phyloP scores from a whole-genome alignment of 768 basidiomycete genomes.

The Suillus plorans region DNA sequence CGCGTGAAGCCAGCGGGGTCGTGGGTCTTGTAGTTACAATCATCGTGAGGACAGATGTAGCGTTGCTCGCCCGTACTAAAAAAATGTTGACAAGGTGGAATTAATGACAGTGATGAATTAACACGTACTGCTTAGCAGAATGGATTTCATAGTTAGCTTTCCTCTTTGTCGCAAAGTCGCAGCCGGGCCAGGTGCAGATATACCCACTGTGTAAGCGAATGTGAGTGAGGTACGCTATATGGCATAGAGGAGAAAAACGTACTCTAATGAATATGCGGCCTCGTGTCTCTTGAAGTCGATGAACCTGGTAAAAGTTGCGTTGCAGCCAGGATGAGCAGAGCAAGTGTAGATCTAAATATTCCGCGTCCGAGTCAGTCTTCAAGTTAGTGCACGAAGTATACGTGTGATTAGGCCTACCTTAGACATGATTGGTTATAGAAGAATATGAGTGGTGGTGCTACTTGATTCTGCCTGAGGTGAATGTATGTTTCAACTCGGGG shows the following conservation, averaged over 20 bases:
- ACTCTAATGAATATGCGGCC: neutral
- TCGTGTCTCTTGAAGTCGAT: slow-evolving; percentile 24
- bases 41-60: slow-evolving; percentile 2
- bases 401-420: neutral
- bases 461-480: neutral
- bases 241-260: neutral
- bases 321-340: slow-evolving; percentile 10
- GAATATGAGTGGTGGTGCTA: neutral
- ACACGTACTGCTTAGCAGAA: slow-evolving; percentile 17
- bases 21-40: slow-evolving; percentile 19
- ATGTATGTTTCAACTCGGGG: neutral
- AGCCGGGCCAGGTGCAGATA: slow-evolving; percentile 14
- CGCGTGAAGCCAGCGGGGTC: slow-evolving; percentile 26
- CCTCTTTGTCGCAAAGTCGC: slow-evolving; percentile 15
- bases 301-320: slow-evolving; percentile 14
- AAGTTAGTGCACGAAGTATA: neutral
- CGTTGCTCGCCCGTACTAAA: slow-evolving; percentile 22
- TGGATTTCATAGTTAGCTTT: slow-evolving; percentile 24
- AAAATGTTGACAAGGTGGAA: neutral
- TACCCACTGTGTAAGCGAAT: slow-evolving; percentile 14
- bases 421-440: neutral
- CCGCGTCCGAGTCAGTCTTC: neutral
- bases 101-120: neutral
- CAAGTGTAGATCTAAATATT: slow-evolving; percentile 15
- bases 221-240: neutral